Conservation (phyloP, 2,329 filamentous ascomycete species). For the Thielaviopsis populi region DNA sequence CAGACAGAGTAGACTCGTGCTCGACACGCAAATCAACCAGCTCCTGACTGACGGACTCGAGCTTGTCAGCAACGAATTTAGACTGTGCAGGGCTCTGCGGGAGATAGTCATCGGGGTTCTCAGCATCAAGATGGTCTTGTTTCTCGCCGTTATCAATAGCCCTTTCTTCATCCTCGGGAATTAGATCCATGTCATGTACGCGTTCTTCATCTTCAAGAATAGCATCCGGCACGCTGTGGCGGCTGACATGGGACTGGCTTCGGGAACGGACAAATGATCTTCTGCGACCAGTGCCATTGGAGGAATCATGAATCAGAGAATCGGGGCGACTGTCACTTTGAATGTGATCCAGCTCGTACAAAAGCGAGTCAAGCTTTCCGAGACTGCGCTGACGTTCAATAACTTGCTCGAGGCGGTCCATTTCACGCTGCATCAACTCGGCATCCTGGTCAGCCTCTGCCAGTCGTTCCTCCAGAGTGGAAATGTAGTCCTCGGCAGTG, state of each 20-base stretch:
- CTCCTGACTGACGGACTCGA: constrained; percentile 82
- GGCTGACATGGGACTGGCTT: constrained; percentile 19
- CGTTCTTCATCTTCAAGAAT: constrained; percentile 40
- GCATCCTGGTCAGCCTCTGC: constrained; percentile 93
- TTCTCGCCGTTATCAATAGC: constrained; percentile 5
- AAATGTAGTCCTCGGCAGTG: constrained; percentile 90
- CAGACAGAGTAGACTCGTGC: constrained; percentile 68
- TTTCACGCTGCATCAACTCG: constrained; percentile 92
- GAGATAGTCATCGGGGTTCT: constrained; percentile 27
- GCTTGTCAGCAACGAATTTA: constrained; percentile 78
- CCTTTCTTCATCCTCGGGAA: constrained; percentile 20
- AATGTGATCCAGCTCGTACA: constrained; percentile 76
- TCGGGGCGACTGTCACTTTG: constrained; percentile 24
- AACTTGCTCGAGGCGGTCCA: constrained; percentile 85
- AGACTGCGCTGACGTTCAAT: constrained; percentile 90
- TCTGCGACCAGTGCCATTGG: constrained; percentile 23
- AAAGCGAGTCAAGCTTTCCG: constrained; percentile 81
- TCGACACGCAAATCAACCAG: constrained; percentile 79
- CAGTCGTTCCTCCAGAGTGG: constrained; percentile 83
- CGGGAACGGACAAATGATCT: constrained; percentile 27
- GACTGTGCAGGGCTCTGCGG: constrained; percentile 62
- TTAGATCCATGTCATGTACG: constrained; percentile 23
- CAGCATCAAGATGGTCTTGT: constrained; percentile 8
- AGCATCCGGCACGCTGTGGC: constrained; percentile 38
- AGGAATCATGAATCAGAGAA: constrained; percentile 9